A percentile compares a stretch with the other conserved stretches of the same genome.
Evolutionary conservation across 306 rosid genomes (phyloP).

Genomic region (Fragaria ananassa): DNA sequence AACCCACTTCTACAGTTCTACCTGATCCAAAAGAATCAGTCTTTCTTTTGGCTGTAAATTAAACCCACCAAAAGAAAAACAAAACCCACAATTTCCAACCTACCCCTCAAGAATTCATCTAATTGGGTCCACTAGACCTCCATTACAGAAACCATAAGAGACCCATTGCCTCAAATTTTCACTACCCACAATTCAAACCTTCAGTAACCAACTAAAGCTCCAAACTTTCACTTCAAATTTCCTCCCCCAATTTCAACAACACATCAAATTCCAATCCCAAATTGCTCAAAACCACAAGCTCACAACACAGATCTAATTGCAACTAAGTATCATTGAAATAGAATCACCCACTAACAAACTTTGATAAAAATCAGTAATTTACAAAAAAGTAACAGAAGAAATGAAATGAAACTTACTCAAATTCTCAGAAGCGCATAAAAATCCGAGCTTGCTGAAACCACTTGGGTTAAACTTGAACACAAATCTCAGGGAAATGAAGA

Average conservation of each 20-base stretch:
- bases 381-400: slow-evolving; percentile 29
- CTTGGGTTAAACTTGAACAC: slow-evolving; percentile 24
- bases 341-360: slow-evolving; percentile 25
- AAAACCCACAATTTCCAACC: slow-evolving; percentile 23
- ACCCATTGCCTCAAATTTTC: slow-evolving; percentile 22
- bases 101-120: slow-evolving; percentile 5
- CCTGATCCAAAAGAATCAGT: slow-evolving; percentile 22
- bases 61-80: slow-evolving; percentile 11
- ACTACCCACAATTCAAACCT: slow-evolving; percentile 28
- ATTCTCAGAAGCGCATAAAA: slow-evolving; percentile 40
- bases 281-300: slow-evolving; percentile 28
- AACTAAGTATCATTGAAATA: slow-evolving; percentile 17
- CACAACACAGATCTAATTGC: slow-evolving; percentile 67
- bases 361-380: slow-evolving; percentile 29
- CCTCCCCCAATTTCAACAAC: slow-evolving; percentile 34
- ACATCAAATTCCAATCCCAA: slow-evolving; percentile 30
- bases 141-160: slow-evolving; percentile 22
- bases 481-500: slow-evolving; percentile 52
- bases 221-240: slow-evolving; percentile 29
- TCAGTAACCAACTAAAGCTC: slow-evolving; percentile 19
- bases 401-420: slow-evolving; percentile 43
- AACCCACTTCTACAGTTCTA: slow-evolving; percentile 25
- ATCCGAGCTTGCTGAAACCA: slow-evolving; percentile 47
- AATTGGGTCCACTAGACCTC: slow-evolving; percentile 21
- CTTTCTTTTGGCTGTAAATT: slow-evolving; percentile 7